Evolutionary conservation across 2,329 filamentous ascomycete genomes (phyloP), one percentile per base, ranked within the genome.

Genomic region (Cladobotryum mycophilum): DNA sequence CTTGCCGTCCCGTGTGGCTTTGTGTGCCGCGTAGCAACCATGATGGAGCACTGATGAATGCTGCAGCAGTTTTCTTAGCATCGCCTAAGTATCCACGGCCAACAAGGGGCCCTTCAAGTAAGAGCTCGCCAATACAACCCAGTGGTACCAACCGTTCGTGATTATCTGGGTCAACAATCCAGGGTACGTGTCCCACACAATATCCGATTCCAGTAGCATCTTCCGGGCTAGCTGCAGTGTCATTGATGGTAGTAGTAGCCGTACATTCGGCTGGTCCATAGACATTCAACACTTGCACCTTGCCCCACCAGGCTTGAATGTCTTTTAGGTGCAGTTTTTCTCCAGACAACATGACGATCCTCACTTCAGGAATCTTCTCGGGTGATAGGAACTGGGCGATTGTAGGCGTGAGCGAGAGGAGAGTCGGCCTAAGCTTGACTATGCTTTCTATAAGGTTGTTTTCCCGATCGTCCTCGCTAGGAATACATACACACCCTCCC

Each of bases 1-100:
- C 43, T 36, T 30, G 47, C 74, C 69, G 47, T 3, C 48, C 48
- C 20, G 49, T 2, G 25, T 30, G 25, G 25, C 8, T 2, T 30
- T 30, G 38, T 35, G 4, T 20, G n/a, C 36, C 36, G n/a, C 34
- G 51, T 0, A 52, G 42, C 0, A 58, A 44, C 58, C 60, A 61
- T 2, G 46, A 9, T 0, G 53, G 70, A 65, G 54, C 67, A 1
- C 52, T 56, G n/a, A 56, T 63, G 47, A 61, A 72, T 55, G 17
- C 55, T 45, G 45, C 59, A 45, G 20, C 56, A 7, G 61, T 67
- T 36, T 56, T 59, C 4, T 45, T 41, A 2, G 50, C 38, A 3
- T 61, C 55, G 3, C 52, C 44, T 1, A 64, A 42, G 30, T 61
- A 69, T 3, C 62, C 63, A 3, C 52, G 47, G 0, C 55, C 56